phyloP scores from a whole-genome alignment of 768 basidiomycete species.

The Leccinum obscurum region DNA sequence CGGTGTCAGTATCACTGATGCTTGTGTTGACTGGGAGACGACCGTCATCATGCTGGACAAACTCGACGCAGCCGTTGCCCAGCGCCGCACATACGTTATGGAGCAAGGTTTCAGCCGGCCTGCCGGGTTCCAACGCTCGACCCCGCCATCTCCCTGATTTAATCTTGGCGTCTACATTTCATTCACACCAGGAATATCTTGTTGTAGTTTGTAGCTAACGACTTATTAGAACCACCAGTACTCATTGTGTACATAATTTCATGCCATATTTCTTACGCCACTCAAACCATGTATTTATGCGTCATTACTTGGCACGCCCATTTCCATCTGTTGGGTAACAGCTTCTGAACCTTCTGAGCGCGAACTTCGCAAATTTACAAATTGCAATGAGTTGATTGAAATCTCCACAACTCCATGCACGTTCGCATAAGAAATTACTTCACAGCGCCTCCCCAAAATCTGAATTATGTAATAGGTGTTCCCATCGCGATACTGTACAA shows the following conservation, averaged over 20 bases:
- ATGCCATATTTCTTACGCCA: neutral
- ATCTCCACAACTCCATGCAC: neutral
- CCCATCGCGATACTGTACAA: neutral
- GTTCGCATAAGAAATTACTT: neutral
- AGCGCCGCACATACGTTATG: conserved; percentile 28
- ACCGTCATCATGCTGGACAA: conserved; percentile 75
- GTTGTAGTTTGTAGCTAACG: neutral
- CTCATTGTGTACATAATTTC: neutral
- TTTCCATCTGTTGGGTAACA: no score
- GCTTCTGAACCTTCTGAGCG: no score
- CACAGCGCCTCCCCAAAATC: neutral
- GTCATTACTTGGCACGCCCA: no score
- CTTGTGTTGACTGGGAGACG: conserved; percentile 83
- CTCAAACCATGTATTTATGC: neutral
- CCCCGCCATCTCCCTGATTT: conserved; percentile 15
- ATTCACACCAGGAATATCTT: neutral
- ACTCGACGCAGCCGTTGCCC: conserved; percentile 51
- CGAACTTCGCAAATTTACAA: neutral
- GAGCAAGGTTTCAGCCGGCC: conserved; percentile 26
- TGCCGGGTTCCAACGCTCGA: conserved; percentile 28
- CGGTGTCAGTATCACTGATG: conserved; percentile 90
- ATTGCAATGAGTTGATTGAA: neutral
- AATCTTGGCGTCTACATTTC: neutral
- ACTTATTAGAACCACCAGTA: neutral
- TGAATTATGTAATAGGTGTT: neutral